Evolutionary conservation across 1,284 basidiomycete species (phyloP).

Genomic region (Crucibulum cyathiforme): DNA sequence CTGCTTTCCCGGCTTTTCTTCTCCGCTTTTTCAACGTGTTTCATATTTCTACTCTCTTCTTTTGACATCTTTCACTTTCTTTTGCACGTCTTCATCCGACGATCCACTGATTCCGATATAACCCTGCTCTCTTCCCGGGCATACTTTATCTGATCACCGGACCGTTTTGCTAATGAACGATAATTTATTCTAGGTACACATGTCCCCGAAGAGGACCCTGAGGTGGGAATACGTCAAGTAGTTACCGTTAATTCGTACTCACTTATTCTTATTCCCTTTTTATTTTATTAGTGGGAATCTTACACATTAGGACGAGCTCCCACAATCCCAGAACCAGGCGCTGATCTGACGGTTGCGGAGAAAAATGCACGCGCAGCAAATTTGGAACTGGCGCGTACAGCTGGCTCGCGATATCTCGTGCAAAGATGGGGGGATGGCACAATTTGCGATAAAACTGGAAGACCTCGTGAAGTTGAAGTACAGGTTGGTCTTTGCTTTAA

Average conservation of each 20-base stretch:
- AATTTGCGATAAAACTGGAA: slow-evolving; percentile 88
- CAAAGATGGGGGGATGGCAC: slow-evolving; percentile 93
- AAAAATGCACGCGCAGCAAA: slow-evolving; percentile 65
- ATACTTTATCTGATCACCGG: no score
- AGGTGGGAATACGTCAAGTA: slow-evolving; percentile 51
- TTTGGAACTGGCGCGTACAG: slow-evolving; percentile 75
- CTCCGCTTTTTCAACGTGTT: slow-evolving; percentile 20
- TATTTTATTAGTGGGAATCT: slow-evolving; percentile 73
- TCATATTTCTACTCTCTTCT: slow-evolving; percentile 4
- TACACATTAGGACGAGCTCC: slow-evolving; percentile 81
- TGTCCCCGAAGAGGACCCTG: slow-evolving; percentile 81
- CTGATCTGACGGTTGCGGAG: slow-evolving; percentile 73
- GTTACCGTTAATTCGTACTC: slow-evolving; percentile 19
- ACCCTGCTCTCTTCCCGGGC: no score
- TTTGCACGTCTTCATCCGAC: neutral
- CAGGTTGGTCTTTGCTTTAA: slow-evolving; percentile 62
- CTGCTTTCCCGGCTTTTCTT: slow-evolving; percentile 1
- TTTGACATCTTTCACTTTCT: neutral
- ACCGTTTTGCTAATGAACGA: no score
- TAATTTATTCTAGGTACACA: slow-evolving; percentile 57
- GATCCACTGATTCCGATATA: no score
- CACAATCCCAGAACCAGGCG: slow-evolving; percentile 58
- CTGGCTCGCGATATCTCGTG: slow-evolving; percentile 88
- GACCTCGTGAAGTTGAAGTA: slow-evolving; percentile 86
- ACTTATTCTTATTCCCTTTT: slow-evolving; percentile 8